Conservation (phyloP, 2,329 filamentous ascomycete species). For the Aspergillus ibericus region DNA sequence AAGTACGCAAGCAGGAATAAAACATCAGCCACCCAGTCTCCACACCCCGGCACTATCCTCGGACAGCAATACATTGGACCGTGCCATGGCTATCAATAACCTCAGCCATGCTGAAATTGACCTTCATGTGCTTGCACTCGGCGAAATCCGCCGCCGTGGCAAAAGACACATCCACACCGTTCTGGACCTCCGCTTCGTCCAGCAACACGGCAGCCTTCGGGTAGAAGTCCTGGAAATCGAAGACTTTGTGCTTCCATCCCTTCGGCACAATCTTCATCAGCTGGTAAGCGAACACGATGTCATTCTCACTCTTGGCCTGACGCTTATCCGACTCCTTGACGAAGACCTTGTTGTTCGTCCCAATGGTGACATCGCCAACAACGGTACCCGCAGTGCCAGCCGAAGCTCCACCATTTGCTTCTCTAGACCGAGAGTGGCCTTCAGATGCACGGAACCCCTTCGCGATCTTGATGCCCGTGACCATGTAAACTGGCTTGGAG, state of each 20-base stretch:
- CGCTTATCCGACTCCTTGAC: neutral
- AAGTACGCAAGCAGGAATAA: no score
- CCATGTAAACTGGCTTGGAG: neutral
- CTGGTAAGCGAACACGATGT: neutral
- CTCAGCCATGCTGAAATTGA: neutral
- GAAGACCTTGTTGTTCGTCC: neutral
- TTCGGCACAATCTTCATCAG: neutral
- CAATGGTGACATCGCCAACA: neutral
- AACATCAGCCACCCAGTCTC: no score
- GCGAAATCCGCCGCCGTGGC: neutral
- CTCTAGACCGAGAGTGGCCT: neutral
- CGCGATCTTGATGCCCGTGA: neutral
- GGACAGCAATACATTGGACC: neutral
- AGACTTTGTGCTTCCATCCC: neutral
- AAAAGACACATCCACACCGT: neutral
- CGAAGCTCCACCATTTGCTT: neutral
- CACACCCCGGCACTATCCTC: no score
- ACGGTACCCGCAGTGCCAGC: neutral
- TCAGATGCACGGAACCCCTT: neutral
- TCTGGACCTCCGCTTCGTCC: neutral
- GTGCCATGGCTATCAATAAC: neutral
- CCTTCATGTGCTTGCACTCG: neutral
- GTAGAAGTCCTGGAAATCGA: neutral
- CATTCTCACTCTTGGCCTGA: neutral
- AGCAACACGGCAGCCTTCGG: neutral